Base-by-base conservation (phyloP, 306 rosid genomes). In the Trifolium repens region DNA sequence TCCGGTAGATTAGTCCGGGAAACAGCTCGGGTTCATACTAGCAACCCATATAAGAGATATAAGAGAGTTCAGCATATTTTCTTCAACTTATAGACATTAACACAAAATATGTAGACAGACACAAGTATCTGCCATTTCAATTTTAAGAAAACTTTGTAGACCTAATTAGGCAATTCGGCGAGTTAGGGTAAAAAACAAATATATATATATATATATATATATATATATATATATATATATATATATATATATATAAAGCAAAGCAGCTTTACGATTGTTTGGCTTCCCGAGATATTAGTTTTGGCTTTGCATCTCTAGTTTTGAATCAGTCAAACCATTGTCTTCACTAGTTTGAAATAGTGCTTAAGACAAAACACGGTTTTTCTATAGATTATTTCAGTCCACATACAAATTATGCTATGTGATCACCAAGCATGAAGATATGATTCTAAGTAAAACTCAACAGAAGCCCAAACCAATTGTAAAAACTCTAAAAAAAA, bases 11-110 rank as follows among this genome's bases (percentile, higher is more conserved):
- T 84, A 94, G 80, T 34, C 99, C 99, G 2, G 98, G 98, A 88
- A 94, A 94, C 52, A 94, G 84, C 86, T 92, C 99, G 14, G 99
- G 99, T 83, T 94, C 99, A 81, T 96, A 96, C 99, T 90, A 81
- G 14, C 52, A 81, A 67, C 59, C 37, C 46, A 59, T 70, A 65
- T 55, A 58, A 58, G 57, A 13, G 70, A 59, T 70, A 65, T 55
- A 58, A 58, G 57, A 13, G 70, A 42, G 46, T 40, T 78, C 37
- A 78, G 73, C 74, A 80, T 15, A 70, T 50, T 74, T 59, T 27
- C 43, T 62, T 55, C 11, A 37, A 77, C 64, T 73, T 47, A 16
- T 5, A 67, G 6, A 80, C 46, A 42, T 42, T 26, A 65, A 52
- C 7, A 47, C 61, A 10, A 27, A 27, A 40, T 16, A 52, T 37